Base-by-base conservation (phyloP, 176 grass and related monocot genomes). In the Urochloa ruziziensis region DNA sequence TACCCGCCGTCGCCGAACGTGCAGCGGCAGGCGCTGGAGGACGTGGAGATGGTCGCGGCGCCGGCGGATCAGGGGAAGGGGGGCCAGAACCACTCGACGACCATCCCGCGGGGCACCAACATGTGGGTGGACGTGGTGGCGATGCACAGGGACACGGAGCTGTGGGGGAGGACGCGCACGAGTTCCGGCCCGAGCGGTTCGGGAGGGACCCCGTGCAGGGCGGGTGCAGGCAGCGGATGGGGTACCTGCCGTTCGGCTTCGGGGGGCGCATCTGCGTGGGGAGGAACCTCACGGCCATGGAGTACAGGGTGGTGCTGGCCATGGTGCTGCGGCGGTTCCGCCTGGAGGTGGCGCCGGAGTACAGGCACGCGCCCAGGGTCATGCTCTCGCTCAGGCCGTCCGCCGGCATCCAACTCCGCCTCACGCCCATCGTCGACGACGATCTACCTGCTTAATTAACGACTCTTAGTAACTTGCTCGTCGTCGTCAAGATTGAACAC, bases 91-190 rank as follows among this genome's bases (percentile, higher is more conserved):
- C n/a, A n/a, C n/a, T n/a, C n/a, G n/a, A n/a, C n/a, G n/a, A n/a
- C n/a, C n/a, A 84, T 98, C 78, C 91, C 91, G 0, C 52, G 59
- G 59, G 96, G 96, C 6, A 95, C 96, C 27, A 98, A 98, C 91
- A 91, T 98, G 90, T 98, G 96, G 96, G 78, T 98, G 44, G 96
- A 98, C 82, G 88, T 93, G 72, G 96, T 98, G 24, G 92, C 83
- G 1, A 93, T 98, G 89, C 96, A 98, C 91, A 92, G 82, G 61
- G 96, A 98, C 71, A 13, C 46, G 1, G 79, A 23, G 3, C 84
- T 97, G 80, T 97, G 94, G 94, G 94, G 92, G 14, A 56, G 2
- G 88, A 89, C 40, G 90, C 65, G 8, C 35, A 88, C 62, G 75
- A 92, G 66, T 97, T 97, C 92, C 33, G 80, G 10, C 94, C 94